Evolutionary conservation across 2,329 filamentous ascomycete genomes (phyloP), one percentile per base, ranked within the genome.

Genomic region (Xylaria sp.): DNA sequence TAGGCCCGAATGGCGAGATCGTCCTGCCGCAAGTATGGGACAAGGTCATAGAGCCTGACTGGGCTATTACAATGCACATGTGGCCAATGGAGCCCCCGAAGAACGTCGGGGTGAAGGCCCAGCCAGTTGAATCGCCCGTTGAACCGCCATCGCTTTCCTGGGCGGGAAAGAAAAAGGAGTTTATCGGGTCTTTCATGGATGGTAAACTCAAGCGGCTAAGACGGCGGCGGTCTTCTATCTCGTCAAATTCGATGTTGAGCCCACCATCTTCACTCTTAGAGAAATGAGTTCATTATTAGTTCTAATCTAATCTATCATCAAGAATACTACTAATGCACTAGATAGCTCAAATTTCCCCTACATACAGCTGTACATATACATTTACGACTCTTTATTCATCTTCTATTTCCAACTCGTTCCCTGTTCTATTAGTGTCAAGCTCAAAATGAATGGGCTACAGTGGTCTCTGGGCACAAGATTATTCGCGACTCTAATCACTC

Each of bases 11-110:
- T 74, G 91, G 91, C 44, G 91, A 95, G 77, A 94, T 95, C 72
- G 94, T 96, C 73, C 87, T 96, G 44, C 92, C 92, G 4, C 85
- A 90, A 66, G 88, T 94, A 12, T 96, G 93, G 92, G 92, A 94
- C 72, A 92, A 90, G 74, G 91, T 93, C 47, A 84, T 96, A 58
- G 86, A 94, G 78, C 93, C 93, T 1, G 92, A 94, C 77, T 92
- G 89, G 90, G 82, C 85, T 35, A 85, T 91, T 70, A 89, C 87
- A 2, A 91, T 91, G 89, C 87, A 85, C 44, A 88, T 88, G 85
- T 88, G 86, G 86, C 86, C 86, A 1, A 83, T 86, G 79, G 84
- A 87, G 13, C 69, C 8, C 2, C 32, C 32, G 72, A 29, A 42
- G 40, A 42, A 42, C 5, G 10, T 16, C 13, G 40, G 13, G 13